These are phyloP conservation scores for Cordyceps pruinosa DNA, from an alignment of 2,329 filamentous ascomycete genomes.

Conservation along the genomic window DNA sequence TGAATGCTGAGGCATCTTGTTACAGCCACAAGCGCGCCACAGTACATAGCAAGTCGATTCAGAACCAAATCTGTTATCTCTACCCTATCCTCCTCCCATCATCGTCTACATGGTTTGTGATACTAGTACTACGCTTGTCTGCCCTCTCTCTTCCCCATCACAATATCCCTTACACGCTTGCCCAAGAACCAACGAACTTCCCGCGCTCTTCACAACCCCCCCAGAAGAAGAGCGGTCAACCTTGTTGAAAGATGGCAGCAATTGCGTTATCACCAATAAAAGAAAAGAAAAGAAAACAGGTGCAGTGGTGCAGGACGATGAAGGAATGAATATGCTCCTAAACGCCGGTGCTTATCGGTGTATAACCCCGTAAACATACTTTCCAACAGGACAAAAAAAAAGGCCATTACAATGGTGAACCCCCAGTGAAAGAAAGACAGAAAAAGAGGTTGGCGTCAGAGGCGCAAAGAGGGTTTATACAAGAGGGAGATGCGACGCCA, in stretches of 20 bases:
- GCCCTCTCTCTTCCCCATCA: too few relatives aligned
- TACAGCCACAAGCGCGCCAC: too few relatives aligned
- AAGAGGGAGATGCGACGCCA: neutral
- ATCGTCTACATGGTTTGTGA: neutral
- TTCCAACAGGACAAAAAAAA: conserved; percentile 12
- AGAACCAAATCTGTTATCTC: too few relatives aligned
- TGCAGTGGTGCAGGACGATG: neutral
- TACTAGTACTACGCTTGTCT: too few relatives aligned
- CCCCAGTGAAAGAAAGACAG: neutral
- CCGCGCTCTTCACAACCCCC: neutral
- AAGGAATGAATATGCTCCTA: conserved; percentile 8
- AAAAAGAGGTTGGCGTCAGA: conserved; percentile 9
- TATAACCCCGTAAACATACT: conserved; percentile 9
- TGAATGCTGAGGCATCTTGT: too few relatives aligned
- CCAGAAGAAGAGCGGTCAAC: neutral
- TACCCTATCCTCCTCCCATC: too few relatives aligned
- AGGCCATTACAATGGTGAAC: too few relatives aligned
- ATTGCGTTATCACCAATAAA: neutral
- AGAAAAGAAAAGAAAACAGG: neutral
- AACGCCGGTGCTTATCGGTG: conserved; percentile 13
- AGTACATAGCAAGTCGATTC: too few relatives aligned
- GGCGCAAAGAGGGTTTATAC: neutral
- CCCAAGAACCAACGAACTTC: neutral
- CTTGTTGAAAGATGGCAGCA: neutral
- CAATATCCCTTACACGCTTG: too few relatives aligned